Conservation (phyloP, 1,284 basidiomycete species). For the Amylostereum areolatum region DNA sequence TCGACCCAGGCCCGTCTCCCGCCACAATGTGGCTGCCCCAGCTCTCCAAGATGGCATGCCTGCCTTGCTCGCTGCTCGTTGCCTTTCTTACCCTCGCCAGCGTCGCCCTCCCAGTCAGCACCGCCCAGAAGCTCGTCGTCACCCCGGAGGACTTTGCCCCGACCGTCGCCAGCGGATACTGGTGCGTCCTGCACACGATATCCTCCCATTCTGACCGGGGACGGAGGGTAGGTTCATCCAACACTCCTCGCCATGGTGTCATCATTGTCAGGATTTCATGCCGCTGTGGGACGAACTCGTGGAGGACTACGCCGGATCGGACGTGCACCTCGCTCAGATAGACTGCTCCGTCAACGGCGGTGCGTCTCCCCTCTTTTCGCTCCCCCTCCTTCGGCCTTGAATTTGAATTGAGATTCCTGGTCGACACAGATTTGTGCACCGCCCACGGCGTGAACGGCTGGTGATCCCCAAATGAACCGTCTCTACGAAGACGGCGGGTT, state of each 20-base stretch:
- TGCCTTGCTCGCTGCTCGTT: constrained; percentile 27
- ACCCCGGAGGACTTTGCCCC: constrained; percentile 62
- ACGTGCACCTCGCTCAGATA: constrained; percentile 77
- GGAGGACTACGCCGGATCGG: constrained; percentile 50
- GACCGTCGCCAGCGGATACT: constrained; percentile 57
- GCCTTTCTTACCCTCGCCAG: constrained; percentile 28
- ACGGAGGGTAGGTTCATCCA: constrained; percentile 53
- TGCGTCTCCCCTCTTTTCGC: constrained; percentile 30
- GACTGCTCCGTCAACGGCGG: constrained; percentile 83
- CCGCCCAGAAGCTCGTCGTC: constrained; percentile 31
- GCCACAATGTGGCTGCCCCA: constrained; percentile 18
- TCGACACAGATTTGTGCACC: constrained; percentile 81
- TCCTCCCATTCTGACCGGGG: too few species aligned
- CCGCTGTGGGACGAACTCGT: constrained; percentile 82
- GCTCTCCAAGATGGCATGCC: constrained; percentile 12
- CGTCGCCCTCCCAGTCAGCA: constrained; percentile 33
- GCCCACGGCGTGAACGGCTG: constrained; percentile 65
- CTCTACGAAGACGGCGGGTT: constrained; percentile 68
- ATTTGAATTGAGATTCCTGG: too few species aligned
- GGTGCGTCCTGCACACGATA: constrained; percentile 44
- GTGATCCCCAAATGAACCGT: constrained; percentile 78
- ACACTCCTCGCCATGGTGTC: constrained; percentile 75
- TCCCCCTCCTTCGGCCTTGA: background rate
- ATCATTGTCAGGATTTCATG: constrained; percentile 72
- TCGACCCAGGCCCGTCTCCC: too few species aligned